Conservation (phyloP, 371 early-diverging fungal genomes). For the Mycotypha africana region DNA sequence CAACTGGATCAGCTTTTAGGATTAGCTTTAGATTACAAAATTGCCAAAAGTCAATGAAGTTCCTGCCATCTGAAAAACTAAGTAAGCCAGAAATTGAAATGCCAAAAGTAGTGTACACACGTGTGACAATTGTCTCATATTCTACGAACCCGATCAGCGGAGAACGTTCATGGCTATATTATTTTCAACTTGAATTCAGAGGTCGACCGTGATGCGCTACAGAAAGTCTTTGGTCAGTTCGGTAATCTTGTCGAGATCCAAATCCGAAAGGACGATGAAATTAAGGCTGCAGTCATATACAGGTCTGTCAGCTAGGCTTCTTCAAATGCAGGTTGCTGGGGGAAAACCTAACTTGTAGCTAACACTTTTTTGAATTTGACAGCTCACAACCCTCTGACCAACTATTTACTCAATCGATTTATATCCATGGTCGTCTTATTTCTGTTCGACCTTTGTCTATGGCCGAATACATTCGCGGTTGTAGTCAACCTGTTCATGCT, state of each 20-base stretch:
- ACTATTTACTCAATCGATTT: slow-evolving; percentile 4
- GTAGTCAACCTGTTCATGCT: slow-evolving; percentile 1
- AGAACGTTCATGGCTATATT: slow-evolving; percentile 2
- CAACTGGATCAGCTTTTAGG: no score
- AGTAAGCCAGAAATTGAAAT: no score
- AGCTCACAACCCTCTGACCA: slow-evolving; percentile 3
- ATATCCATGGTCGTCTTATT: slow-evolving; percentile 1
- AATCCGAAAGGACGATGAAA: neutral
- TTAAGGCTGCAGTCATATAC: no score
- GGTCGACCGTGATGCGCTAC: neutral
- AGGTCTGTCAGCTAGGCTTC: no score
- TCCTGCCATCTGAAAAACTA: no score
- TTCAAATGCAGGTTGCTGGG: no score
- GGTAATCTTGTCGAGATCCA: neutral
- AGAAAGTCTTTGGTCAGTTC: slow-evolving; percentile 5
- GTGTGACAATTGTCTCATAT: no score
- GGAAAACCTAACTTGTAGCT: no score
- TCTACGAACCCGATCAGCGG: no score
- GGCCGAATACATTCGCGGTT: neutral
- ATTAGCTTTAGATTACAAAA: no score
- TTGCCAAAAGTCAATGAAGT: no score
- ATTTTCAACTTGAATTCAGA: neutral
- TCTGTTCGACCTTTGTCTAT: neutral
- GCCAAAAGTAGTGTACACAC: no score
- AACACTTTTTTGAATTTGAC: neutral